phyloP scores from a whole-genome alignment of 2,329 filamentous ascomycete species.

The Trichoderma atrobrunneum region DNA sequence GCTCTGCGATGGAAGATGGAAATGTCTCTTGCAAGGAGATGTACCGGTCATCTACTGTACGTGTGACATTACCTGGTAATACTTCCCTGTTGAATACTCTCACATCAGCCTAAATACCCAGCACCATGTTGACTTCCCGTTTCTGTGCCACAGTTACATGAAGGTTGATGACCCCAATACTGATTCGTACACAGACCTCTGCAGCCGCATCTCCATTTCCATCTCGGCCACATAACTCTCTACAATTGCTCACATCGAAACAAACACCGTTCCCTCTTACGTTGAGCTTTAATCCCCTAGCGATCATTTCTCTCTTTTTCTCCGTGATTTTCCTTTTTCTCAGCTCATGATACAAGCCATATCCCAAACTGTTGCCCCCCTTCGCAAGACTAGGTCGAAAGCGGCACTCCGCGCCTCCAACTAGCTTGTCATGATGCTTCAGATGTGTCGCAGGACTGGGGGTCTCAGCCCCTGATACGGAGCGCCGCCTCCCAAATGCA shows the following conservation, averaged over 20 bases:
- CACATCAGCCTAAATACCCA: constrained; percentile 5
- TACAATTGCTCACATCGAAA: neutral
- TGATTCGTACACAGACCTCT: neutral
- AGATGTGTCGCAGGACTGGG: constrained; percentile 47
- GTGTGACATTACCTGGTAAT: neutral
- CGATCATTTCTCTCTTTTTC: neutral
- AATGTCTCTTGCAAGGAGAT: neutral
- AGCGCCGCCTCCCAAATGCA: constrained; percentile 18
- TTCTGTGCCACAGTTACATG: neutral
- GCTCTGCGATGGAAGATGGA: neutral
- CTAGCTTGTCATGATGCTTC: constrained; percentile 38
- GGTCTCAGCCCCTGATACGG: constrained; percentile 29
- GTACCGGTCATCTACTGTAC: neutral
- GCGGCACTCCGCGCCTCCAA: constrained; percentile 17
- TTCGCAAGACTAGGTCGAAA: constrained; percentile 13
- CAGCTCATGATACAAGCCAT: neutral
- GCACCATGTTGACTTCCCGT: neutral
- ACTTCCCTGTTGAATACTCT: neutral
- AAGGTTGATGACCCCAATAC: neutral
- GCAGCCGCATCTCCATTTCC: neutral
- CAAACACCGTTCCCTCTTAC: neutral
- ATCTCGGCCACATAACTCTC: neutral
- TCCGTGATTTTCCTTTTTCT: neutral
- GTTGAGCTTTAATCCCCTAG: neutral
- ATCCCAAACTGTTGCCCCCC: neutral